A percentile compares a stretch with the other conserved stretches of the same genome.
phyloP scores from a whole-genome alignment of 116 monocot genomes.

The Cymodocea nodosa region DNA sequence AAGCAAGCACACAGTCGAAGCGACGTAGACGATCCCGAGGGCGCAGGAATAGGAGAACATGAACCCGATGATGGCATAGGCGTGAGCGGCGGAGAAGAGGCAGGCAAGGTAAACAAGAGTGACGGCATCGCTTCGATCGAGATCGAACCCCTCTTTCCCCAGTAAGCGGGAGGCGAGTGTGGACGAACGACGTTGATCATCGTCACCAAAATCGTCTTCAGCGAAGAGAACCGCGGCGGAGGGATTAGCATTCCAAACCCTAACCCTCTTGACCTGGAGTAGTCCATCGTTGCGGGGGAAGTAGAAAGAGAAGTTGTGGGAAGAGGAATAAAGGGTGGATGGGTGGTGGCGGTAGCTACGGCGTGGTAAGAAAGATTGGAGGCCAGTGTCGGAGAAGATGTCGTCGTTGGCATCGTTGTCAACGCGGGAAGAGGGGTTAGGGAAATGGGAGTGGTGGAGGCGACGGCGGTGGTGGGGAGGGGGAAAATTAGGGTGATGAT shows the following conservation, averaged over 20 bases:
- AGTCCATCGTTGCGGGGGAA: not conserved
- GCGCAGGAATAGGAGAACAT: slow-evolving; percentile 10
- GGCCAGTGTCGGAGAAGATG: slow-evolving; percentile 1
- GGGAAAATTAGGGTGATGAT: not conserved
- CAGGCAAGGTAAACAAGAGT: slow-evolving; percentile 7
- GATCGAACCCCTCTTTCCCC: slow-evolving; percentile 8
- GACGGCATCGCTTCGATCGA: slow-evolving; percentile 10
- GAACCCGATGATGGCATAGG: slow-evolving; percentile 11
- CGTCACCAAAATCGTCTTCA: not conserved
- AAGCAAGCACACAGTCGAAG: slow-evolving; percentile 10
- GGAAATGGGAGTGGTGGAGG: slow-evolving; percentile 1
- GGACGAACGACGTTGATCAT: not conserved
- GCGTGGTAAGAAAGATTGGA: not conserved
- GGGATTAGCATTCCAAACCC: slow-evolving; percentile 7
- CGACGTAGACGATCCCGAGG: slow-evolving; percentile 12
- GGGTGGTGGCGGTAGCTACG: not conserved
- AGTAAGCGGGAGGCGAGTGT: slow-evolving; percentile 1
- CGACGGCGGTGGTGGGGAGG: slow-evolving; percentile 4
- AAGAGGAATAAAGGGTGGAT: not conserved
- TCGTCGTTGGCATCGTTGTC: not conserved
- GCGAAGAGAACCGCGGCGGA: slow-evolving; percentile 2
- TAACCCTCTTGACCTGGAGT: not conserved
- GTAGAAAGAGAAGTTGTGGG: not conserved
- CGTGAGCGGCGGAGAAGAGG: slow-evolving; percentile 11
- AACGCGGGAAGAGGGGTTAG: slow-evolving; percentile 4